Evolutionary conservation across 2,329 filamentous ascomycete species (phyloP).

Genomic region (Pestalotiopsis sp.): DNA sequence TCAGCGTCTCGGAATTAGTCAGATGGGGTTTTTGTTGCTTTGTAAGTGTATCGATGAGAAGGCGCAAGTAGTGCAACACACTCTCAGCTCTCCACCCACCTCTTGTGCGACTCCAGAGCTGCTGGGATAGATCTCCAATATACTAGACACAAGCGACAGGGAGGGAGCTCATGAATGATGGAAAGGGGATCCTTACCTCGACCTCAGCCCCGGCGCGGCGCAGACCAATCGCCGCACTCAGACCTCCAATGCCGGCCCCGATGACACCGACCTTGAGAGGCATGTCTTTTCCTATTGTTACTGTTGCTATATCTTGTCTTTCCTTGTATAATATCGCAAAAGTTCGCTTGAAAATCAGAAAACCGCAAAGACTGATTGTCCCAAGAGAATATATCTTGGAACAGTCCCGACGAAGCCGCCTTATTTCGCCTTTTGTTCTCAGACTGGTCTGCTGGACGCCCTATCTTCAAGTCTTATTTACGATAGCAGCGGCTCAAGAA

Average conservation of each 20-base stretch:
- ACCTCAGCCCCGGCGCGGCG: slow-evolving; percentile 17
- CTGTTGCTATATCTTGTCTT: neutral
- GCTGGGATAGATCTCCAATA: neutral
- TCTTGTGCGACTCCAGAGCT: neutral
- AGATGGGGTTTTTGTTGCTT: neutral
- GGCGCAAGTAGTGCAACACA: neutral
- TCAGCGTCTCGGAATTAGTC: neutral
- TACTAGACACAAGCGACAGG: neutral
- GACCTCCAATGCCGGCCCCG: slow-evolving; percentile 18
- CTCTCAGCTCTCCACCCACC: neutral
- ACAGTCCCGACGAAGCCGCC: too few species aligned
- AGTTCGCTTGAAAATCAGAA: neutral
- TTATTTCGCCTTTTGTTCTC: too few species aligned
- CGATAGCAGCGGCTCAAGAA: neutral
- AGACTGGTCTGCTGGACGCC: too few species aligned
- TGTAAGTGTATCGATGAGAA: too few species aligned
- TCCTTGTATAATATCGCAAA: neutral
- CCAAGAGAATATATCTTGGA: too few species aligned
- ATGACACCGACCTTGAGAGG: slow-evolving; percentile 17
- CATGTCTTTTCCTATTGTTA: slow-evolving; percentile 5
- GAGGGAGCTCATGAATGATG: neutral
- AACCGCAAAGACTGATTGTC: too few species aligned
- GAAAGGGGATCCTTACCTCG: slow-evolving; percentile 12
- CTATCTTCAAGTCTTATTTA: too few species aligned
- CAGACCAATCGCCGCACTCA: slow-evolving; percentile 17